Evolutionary conservation across 2,329 filamentous ascomycete genomes (phyloP), one percentile per base, ranked within the genome.

Genomic region (Cadophora malorum): DNA sequence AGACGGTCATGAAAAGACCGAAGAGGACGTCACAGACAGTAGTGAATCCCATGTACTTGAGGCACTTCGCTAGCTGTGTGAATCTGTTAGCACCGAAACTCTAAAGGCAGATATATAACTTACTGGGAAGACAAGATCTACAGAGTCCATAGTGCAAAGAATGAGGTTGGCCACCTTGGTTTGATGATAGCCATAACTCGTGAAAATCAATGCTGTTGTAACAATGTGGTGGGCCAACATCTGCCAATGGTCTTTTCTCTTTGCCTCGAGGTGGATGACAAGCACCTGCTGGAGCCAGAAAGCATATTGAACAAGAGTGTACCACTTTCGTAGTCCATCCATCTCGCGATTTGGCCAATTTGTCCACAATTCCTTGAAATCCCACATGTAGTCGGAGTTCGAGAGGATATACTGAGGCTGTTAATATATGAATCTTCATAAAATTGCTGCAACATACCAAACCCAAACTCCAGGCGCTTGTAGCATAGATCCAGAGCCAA

Each of bases 221-320:
- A 98, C 89, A 77, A 97, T 87, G 81, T 99, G 96, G 79, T 98
- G 96, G 21, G 89, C 90, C 73, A 98, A 89, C 96, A 98, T 98
- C 80, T 98, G 95, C 83, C 89, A 91, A 80, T 97, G 91, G 76
- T 99, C 96, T 82, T 98, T 98, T 76, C 96, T 88, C 72, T 91
- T 89, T 81, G 96, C 92, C 80, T 99, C 96, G 69, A 98, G 94
- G 80, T 97, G 91, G 78, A 98, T 93, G 67, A 97, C 93, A 38
- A 97, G 83, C 72, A 98, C 91, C 81, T 97, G 94, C 81, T 98
- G 95, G 59, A 97, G 80, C 91, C 93, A 97, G 80, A 97, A 98
- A 28, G 91, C 90, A 80, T 94, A 91, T 79, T 98, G 94, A 16
- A 90, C 90, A 38, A 99, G 85, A 76, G 97, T 92, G 80, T 99